Conservation (phyloP, 192 early-diverging fungal genomes). For the Coemansia erecta region DNA sequence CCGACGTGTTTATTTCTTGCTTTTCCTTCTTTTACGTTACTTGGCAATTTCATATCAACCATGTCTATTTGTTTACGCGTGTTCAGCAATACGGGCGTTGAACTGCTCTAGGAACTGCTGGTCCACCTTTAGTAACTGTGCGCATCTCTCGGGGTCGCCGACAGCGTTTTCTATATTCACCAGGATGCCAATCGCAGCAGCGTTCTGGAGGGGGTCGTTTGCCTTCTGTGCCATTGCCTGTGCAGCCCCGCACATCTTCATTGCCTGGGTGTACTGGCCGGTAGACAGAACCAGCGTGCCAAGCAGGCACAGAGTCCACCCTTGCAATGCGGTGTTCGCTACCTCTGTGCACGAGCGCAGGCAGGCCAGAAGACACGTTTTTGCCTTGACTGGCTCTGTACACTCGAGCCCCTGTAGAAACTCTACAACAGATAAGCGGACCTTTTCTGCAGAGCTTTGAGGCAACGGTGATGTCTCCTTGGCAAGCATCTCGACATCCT, state of each 20-base stretch:
- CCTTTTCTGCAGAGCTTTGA: slow-evolving; percentile 11
- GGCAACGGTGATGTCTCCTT: background rate
- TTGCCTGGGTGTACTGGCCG: slow-evolving; percentile 45
- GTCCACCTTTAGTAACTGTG: slow-evolving; percentile 35
- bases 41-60: slow-evolving; percentile 17
- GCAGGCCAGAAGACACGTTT: slow-evolving; percentile 36
- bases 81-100: slow-evolving; percentile 20
- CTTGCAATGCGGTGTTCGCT: slow-evolving; percentile 30
- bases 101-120: slow-evolving; percentile 29
- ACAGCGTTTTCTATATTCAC: slow-evolving; percentile 34
- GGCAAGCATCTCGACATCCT: background rate
- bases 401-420: slow-evolving; percentile 30
- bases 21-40: slow-evolving; percentile 3
- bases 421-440: slow-evolving; percentile 22
- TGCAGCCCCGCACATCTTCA: slow-evolving; percentile 44
- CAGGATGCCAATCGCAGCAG: slow-evolving; percentile 45
- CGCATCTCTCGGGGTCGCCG: slow-evolving; percentile 31
- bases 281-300: slow-evolving; percentile 37
- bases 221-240: slow-evolving; percentile 43
- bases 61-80: slow-evolving; percentile 11
- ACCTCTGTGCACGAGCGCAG: slow-evolving; percentile 26
- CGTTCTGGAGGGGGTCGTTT: slow-evolving; percentile 45
- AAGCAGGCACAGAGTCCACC: slow-evolving; percentile 43
- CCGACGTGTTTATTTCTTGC: background rate
- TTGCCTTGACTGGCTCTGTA: slow-evolving; percentile 36